Evolutionary conservation across 805 yeast species (phyloP), one percentile per base, ranked within the genome.

Genomic region (Priceomyces fermenticarens): DNA sequence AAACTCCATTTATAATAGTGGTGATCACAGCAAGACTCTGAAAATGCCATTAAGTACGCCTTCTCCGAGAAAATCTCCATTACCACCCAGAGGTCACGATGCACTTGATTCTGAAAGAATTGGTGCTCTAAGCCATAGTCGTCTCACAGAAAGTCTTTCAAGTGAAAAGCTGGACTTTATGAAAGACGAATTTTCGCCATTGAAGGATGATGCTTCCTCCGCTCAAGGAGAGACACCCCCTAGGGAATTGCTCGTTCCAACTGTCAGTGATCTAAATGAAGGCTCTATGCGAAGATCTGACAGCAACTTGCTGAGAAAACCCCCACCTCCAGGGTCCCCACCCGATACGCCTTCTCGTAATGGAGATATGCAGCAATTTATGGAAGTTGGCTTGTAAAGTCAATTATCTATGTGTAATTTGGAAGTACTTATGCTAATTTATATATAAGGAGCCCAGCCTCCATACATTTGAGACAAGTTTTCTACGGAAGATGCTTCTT

Each of bases 401-500:
- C 25, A 20, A 5, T 20, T 8, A 20, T 20, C 8, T 20, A 20
- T 8, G 25, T 20, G 25, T 20, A 4, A 20, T 20, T 20, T 20
- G 12, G 8, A 20, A 32, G 9, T 20, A 17, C 23, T 32, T 32
- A 32, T 12, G 14, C 35, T 11, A 20, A 16, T 25, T 11, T 35
- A 35, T 35, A 26, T 35, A 35, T 65, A 67, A 6, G 74, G 66
- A 4, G 71, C 62, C 99, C 99, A 93, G 3, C 99, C 99, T 17
- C 85, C 80, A 61, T 88, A 93, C 99, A 93, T 91, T 49, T 76
- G 84, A 25, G 87, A 73, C 32, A 93, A 63, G 47, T 83, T 82
- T 35, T 81, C 87, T 4, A 68, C 68, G 2, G 88, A 80, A 0
- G 86, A 76, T 0, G 98, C 93, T 46, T 84, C 86, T 50, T 85